Conservation (phyloP, 106 monocot species). For the Xerophyta viscosa region DNA sequence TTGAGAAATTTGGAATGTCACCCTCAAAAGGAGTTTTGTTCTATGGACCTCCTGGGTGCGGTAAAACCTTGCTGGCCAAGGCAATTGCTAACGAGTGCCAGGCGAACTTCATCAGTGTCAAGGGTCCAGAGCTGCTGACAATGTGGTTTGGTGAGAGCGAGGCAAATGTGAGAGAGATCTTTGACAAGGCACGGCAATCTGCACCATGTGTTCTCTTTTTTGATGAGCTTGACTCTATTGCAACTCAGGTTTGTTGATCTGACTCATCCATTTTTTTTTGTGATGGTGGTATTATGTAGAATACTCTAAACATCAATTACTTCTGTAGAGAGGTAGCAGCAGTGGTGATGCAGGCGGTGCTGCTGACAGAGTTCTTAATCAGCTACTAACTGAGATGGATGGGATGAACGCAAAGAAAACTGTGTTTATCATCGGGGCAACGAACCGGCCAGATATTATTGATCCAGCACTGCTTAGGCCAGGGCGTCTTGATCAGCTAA, state of each 20-base stretch:
- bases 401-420: conserved; percentile 91
- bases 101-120: conserved; percentile 27
- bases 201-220: background rate
- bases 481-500: conserved; percentile 82
- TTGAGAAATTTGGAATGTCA: conserved; percentile 95
- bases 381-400: conserved; percentile 90
- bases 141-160: conserved; percentile 3
- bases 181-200: background rate
- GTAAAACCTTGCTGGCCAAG: conserved; percentile 22
- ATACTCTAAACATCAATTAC: background rate
- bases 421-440: conserved; percentile 87
- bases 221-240: conserved; percentile 68
- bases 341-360: conserved; percentile 93
- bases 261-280: background rate
- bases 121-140: conserved; percentile 16
- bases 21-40: conserved; percentile 66
- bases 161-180: background rate
- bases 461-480: conserved; percentile 83
- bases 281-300: no score
- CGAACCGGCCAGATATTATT: conserved; percentile 90
- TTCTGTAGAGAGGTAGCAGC: conserved; percentile 72
- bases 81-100: conserved; percentile 30
- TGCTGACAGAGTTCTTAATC: conserved; percentile 82
- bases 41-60: conserved; percentile 11
- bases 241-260: conserved; percentile 57